Base-by-base conservation (phyloP, 2,329 filamentous ascomycete genomes). In the Claviceps purpurea region DNA sequence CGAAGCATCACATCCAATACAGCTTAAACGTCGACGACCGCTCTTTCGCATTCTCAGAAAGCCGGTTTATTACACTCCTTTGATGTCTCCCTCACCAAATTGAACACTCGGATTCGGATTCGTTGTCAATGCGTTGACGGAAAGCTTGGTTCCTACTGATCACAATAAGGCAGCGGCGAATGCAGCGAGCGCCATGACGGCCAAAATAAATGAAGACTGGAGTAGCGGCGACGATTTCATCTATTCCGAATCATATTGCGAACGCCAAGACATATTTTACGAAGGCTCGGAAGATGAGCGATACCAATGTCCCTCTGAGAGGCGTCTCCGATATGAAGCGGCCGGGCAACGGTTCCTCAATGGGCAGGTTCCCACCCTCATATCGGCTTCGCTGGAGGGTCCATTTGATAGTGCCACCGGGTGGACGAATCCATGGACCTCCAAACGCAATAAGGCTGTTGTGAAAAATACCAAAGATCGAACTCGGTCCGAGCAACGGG, bases 341-440 rank as follows among this genome's bases (percentile, higher is more conserved):
- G 75, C 82, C 13, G 84, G 79, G 1, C 66, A 72, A 37, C 71
- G 73, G 38, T 87, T 77, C 58, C 66, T 86, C 40, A 65, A 71
- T 6, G 84, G 84, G 0, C 67, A 72, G 34, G 61, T 72, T 2
- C 74, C 83, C 0, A 60, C 76, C 24, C 70, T 89, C 2, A 62
- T 82, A 3, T 84, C 84, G 13, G 77, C 84, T 6, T 65, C 68
- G 5, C 68, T 87, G 3, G 73, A 68, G 54, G 84, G 84, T 0
- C 84, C 84, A 0, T 84, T 87, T 56, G 71, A 74, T 22, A 42
- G 51, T 37, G 56, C 47, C 6, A 60, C 61, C 5, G 58, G 61
- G 41, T 67, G 64, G 65, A 49, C 57, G 4, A 68, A 68, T 47
- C 66, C 66, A 5, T 68, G 66, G 66, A 51, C 52, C 34, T 58